phyloP scores from a whole-genome alignment of 345 rosid genomes.

The Microthlaspi erraticum region DNA sequence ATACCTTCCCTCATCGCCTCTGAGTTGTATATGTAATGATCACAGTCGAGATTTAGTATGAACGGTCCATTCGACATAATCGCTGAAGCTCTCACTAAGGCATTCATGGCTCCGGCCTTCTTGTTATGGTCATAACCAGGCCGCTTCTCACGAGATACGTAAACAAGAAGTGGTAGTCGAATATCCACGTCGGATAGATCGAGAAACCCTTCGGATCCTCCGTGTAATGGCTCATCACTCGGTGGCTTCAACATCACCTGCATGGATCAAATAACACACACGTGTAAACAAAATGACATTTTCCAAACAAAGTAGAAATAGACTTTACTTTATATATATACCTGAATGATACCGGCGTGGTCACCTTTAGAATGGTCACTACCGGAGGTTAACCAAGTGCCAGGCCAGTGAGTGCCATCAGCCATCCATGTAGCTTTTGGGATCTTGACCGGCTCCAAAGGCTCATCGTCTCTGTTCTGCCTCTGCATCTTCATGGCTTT shows the following conservation, averaged over 20 bases:
- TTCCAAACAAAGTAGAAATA: not conserved
- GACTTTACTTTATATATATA: constrained; percentile 37
- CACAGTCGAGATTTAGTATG: constrained; percentile 97
- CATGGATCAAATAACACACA: constrained; percentile 20
- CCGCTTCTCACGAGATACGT: constrained; percentile 98
- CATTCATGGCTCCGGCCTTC: constrained; percentile 99
- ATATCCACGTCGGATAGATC: constrained; percentile 88
- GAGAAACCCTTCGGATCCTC: constrained; percentile 63
- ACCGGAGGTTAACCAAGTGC: constrained; percentile 78
- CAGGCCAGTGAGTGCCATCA: constrained; percentile 99
- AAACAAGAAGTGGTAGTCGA: constrained; percentile 95
- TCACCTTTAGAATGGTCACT: constrained; percentile 86
- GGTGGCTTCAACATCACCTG: constrained; percentile 99
- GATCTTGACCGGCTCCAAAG: constrained; percentile 74
- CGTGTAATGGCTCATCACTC: constrained; percentile 85
- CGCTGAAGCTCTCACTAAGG: constrained; percentile 96
- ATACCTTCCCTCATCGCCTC: constrained; percentile 95
- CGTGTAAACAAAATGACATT: constrained; percentile 14
- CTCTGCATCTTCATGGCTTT: constrained; percentile 95
- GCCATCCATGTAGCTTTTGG: constrained; percentile 99
- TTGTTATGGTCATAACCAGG: constrained; percentile 99
- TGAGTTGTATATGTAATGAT: constrained; percentile 96
- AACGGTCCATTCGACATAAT: constrained; percentile 98
- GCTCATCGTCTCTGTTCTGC: constrained; percentile 72
- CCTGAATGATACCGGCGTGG: constrained; percentile 97